Base-by-base conservation (phyloP, 2,329 filamentous ascomycete genomes). In the Fusarium tupiense region DNA sequence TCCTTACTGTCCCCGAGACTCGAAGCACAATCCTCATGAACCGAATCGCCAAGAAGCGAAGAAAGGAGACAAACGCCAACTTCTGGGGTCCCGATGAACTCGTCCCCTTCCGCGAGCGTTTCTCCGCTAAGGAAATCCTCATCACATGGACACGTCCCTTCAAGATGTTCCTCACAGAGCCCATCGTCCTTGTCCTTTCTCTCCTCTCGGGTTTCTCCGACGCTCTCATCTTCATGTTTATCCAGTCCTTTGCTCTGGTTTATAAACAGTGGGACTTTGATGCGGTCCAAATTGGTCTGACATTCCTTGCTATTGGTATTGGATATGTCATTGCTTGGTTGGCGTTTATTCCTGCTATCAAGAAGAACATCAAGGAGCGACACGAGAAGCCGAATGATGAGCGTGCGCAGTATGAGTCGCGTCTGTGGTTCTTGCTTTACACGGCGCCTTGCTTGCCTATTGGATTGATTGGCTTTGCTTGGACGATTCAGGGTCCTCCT, bases 11-110 rank as follows among this genome's bases (percentile, higher is more conserved):
- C 3, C 93, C 93, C 3, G 94, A 96, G 82, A 96, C 94, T 1
- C 88, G 94, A 60, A 89, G 90, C 2, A 94, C 92, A 9, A 89
- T 95, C 69, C 87, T 96, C 85, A 91, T 97, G 87, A 92, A 96
- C 83, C 86, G 86, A 5, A 94, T 95, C 67, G 94, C 94, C 35
- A 94, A 94, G 87, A 90, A 89, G 81, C 89, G 91, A 73, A 89
- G 94, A 81, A 85, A 91, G 83, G 84, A 84, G 17, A 81, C 90
- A 43, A 84, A 87, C 40, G 85, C 87, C 56, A 90, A 93, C 73
- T 81, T 94, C 72, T 94, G 90, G 76, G 93, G 94, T 2, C 93
- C 92, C 2, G 90, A 93, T 68, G 94, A 96, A 82, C 86, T 94
- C 17, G 84, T 89, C 17, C 86, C 89, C 6, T 90, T 89, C 83